Evolutionary conservation across 169 alveolate genomes (phyloP), one percentile per base, ranked within the genome.

Genomic region (Plasmodium relictum): DNA sequence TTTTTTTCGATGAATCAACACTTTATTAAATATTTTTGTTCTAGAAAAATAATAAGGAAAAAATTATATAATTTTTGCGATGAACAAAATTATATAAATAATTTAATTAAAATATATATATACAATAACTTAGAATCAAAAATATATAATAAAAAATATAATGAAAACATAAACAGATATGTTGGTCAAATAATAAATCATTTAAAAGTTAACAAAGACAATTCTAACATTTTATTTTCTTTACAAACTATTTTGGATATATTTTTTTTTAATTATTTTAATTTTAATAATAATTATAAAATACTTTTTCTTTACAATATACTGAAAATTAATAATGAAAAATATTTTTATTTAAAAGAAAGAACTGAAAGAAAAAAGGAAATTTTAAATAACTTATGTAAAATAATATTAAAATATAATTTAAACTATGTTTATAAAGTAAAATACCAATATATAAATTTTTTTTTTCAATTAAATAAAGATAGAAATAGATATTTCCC

Each of bases 101-200:
- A 86, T 26, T 71, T 86, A 48, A 86, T 45, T 6, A 50, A 48
- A 12, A 18, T 44, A 41, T 86, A 86, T 26, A 86, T 86, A 58
- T 86, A 86, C 92, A 44, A 59, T 14, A 2, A 86, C 41, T 50
- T 86, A 22, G 88, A 72, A 14, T 26, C 45, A 58, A 71, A 70
- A 41, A 59, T 31, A 45, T 37, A 2, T 14, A 58, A 70, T 24
- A 62, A 86, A 54, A 54, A 54, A 54, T 70, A 52, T 31, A 66
- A 52, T 18, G 87, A 70, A 59, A 72, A 86, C 50, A 20, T 86
- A 58, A 86, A 71, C 18, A 86, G 59, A 58, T 86, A 71, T 86
- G 92, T 86, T 16, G 92, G 92, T 0, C 70, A 86, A 72, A 73
- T 86, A 24, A 8, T 62, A 10, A 63, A 63, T 42, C 92, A 86